Percentiles rank a stretch among this genome's conserved stretches.
Conservation (phyloP, 78 protist species). For the Cavenderia fasciculata region DNA sequence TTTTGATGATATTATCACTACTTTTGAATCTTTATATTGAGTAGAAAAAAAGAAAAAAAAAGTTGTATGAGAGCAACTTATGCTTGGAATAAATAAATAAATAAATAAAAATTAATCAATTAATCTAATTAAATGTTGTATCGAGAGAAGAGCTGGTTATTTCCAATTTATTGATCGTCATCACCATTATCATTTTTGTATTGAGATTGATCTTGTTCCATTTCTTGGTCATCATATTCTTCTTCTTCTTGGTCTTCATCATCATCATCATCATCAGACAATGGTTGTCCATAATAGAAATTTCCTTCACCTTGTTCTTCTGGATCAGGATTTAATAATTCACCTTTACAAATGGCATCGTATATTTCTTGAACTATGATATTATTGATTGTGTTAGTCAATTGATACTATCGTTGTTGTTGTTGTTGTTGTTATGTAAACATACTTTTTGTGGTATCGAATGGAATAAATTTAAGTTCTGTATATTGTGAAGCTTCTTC, state of each 20-base stretch:
- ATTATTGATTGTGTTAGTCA: background rate
- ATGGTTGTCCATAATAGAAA: no score
- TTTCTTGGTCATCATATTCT: background rate
- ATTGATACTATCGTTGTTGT: background rate
- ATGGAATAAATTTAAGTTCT: no score
- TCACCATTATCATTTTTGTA: no score
- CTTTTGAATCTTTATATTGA: no score
- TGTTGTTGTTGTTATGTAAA: background rate
- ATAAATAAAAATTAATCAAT: no score
- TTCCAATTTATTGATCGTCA: no score
- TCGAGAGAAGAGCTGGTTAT: no score
- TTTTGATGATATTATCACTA: background rate
- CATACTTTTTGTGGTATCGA: constrained; percentile 1
- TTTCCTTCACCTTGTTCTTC: constrained; percentile 70
- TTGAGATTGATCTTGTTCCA: no score
- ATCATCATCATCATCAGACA: constrained; percentile 1
- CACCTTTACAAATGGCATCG: background rate
- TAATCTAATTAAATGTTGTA: no score
- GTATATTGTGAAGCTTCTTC: background rate
- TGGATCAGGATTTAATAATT: constrained; percentile 27
- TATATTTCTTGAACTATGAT: constrained; percentile 11
- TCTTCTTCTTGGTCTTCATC: constrained; percentile 73
- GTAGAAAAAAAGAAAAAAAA: no score
- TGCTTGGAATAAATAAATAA: no score
- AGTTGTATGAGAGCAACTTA: no score